phyloP scores from a whole-genome alignment of 1,284 basidiomycete species.

The Farysia itapuensis region DNA sequence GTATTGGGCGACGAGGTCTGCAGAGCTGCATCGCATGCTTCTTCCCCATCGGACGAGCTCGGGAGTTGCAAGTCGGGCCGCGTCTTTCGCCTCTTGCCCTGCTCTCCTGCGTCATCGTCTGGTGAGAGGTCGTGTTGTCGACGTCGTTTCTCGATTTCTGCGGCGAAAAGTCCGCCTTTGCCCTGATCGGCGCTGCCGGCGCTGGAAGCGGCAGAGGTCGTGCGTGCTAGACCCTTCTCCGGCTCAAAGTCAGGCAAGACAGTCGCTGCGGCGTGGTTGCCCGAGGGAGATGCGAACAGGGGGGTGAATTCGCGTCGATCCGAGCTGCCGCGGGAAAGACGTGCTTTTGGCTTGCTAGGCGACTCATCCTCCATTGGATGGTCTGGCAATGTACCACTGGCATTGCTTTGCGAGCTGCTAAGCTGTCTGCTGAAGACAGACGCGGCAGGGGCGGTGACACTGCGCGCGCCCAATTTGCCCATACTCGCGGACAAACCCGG shows the following conservation, averaged over 20 bases:
- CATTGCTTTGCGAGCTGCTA: neutral
- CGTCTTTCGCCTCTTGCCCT: no score
- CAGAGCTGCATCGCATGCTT: neutral
- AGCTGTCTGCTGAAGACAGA: neutral
- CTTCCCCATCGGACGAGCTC: neutral
- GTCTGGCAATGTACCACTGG: neutral
- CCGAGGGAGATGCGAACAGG: constrained; percentile 21
- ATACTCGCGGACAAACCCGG: no score
- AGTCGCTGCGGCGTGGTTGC: constrained; percentile 3
- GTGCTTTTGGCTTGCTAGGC: constrained; percentile 8
- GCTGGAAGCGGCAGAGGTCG: no score
- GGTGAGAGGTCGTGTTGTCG: neutral
- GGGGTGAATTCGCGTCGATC: constrained; percentile 8
- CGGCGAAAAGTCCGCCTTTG: constrained; percentile 26
- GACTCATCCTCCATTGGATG: constrained; percentile 2
- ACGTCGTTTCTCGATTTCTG: constrained; percentile 11
- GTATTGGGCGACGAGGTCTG: no score
- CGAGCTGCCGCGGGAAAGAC: neutral
- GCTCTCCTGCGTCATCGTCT: no score
- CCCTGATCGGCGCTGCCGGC: no score
- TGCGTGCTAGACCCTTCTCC: no score
- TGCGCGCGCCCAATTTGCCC: no score
- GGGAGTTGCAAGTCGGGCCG: neutral
- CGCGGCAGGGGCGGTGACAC: neutral
- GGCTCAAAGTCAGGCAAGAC: no score